Base-by-base conservation (phyloP, 441 rosid species). In the Geranium incanum region DNA sequence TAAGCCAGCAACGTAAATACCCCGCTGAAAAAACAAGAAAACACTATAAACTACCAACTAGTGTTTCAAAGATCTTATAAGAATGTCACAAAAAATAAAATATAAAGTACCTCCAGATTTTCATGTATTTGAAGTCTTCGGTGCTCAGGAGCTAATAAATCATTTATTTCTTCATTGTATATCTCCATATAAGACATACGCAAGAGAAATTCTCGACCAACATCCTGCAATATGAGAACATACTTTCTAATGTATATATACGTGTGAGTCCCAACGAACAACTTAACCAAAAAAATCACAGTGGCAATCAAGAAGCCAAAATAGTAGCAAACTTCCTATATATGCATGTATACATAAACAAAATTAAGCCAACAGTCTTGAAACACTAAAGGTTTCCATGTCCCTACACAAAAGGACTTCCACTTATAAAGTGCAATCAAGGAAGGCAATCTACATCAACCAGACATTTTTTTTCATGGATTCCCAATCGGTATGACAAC, bases 101-200 rank as follows among this genome's bases (percentile, higher is more conserved):
- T 38, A 23, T 70, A 16, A 28, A 59, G 19, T 78, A 88, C 99
- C 96, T 94, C 99, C 3, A 89, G 52, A 74, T 80, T 90, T 78
- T 94, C 97, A 69, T 94, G 97, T 80, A 94, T 92, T 76, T 92
- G 99, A 77, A 94, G 80, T 78, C 90, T 94, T 21, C 96, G 83
- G 77, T 92, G 97, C 78, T 92, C 97, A 70, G 97, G 97, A 78
- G 87, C 96, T 78, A 94, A 75, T 41, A 94, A 75, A 74, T 94
- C 99, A 77, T 90, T 94, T 63, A 94, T 92, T 66, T 94, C 97
- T 81, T 94, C 99, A 68, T 94, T 94, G 73, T 94, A 94, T 13
- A 94, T 94, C 84, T 94, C 99, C 87, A 94, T 79, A 70, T 94
- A 94, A 0, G 99, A 94, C 95, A 94, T 90, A 45, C 99, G 89